A percentile compares a stretch with the other conserved stretches of the same genome.
phyloP scores from a whole-genome alignment of 257 asterid genomes.

The Primulina tabacum region DNA sequence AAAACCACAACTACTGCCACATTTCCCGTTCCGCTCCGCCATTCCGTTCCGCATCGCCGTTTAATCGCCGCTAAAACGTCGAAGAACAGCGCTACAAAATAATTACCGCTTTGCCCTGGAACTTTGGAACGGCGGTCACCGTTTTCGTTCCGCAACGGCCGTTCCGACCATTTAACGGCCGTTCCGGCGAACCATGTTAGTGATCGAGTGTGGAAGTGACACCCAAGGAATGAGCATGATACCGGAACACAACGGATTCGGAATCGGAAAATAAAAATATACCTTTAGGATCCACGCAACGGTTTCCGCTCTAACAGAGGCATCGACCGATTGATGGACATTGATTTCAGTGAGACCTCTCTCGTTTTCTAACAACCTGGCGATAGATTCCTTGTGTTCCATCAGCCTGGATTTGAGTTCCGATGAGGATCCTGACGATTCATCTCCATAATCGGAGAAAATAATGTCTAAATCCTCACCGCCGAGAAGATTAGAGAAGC shows the following conservation, averaged over 20 bases:
- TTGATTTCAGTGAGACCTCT: conserved; percentile 38
- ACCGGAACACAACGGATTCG: conserved; percentile 7
- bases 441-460: conserved; percentile 50
- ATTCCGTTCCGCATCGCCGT: too few species aligned
- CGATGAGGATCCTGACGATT: conserved; percentile 68
- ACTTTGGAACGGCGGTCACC: too few species aligned
- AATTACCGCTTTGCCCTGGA: too few species aligned
- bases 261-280: conserved; percentile 27
- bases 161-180: too few species aligned
- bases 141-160: too few species aligned
- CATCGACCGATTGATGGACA: conserved; percentile 45
- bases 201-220: too few species aligned
- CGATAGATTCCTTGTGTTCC: conserved; percentile 65
- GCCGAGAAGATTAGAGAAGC: conserved; percentile 93
- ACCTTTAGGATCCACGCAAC: conserved; percentile 95
- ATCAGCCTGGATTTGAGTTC: conserved; percentile 46
- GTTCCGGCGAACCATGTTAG: too few species aligned
- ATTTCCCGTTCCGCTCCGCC: too few species aligned
- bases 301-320: conserved; percentile 61
- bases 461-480: conserved; percentile 71
- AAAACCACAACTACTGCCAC: too few species aligned
- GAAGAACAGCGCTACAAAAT: too few species aligned
- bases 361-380: conserved; percentile 74
- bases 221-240: conserved; percentile 18
- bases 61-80: too few species aligned